These are phyloP conservation scores for Paraphaeosphaeria sporulosa DNA, from an alignment of 2,329 filamentous ascomycete genomes.

Conservation along the genomic window DNA sequence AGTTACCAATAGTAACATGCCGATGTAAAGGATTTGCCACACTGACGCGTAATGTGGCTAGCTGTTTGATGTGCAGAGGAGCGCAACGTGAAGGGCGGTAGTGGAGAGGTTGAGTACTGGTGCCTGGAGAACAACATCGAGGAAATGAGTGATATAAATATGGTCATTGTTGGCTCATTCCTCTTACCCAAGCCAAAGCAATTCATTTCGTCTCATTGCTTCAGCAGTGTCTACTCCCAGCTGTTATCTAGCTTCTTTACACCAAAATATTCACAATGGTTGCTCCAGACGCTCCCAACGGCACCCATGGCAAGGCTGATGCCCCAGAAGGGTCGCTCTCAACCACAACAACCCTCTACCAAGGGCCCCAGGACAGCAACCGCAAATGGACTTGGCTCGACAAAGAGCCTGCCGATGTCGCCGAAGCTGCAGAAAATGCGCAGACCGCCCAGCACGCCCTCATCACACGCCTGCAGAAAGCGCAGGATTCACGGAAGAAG, in stretches of 20 bases:
- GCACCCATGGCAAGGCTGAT: neutral
- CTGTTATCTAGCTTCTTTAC: neutral
- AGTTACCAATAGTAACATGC: too few species aligned
- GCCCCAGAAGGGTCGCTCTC: conserved; percentile 22
- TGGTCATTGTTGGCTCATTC: too few species aligned
- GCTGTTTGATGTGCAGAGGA: too few species aligned
- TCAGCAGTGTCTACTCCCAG: neutral
- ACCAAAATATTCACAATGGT: neutral
- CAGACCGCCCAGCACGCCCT: conserved; percentile 66
- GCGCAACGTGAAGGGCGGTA: too few species aligned
- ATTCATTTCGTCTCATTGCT: too few species aligned
- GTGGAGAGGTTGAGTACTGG: too few species aligned
- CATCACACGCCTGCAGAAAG: conserved; percentile 49
- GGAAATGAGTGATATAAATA: too few species aligned
- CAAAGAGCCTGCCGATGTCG: conserved; percentile 33
- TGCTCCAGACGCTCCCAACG: neutral
- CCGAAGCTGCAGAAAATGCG: conserved; percentile 61
- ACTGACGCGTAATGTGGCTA: too few species aligned
- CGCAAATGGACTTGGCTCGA: conserved; percentile 37
- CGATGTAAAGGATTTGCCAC: too few species aligned
- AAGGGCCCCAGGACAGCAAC: conserved; percentile 33
- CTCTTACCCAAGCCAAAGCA: too few species aligned
- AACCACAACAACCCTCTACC: conserved; percentile 32
- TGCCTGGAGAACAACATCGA: too few species aligned
- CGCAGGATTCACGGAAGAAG: conserved; percentile 63